Evolutionary conservation across 1,284 basidiomycete species (phyloP).

Genomic region (Ganoderma multipileum): DNA sequence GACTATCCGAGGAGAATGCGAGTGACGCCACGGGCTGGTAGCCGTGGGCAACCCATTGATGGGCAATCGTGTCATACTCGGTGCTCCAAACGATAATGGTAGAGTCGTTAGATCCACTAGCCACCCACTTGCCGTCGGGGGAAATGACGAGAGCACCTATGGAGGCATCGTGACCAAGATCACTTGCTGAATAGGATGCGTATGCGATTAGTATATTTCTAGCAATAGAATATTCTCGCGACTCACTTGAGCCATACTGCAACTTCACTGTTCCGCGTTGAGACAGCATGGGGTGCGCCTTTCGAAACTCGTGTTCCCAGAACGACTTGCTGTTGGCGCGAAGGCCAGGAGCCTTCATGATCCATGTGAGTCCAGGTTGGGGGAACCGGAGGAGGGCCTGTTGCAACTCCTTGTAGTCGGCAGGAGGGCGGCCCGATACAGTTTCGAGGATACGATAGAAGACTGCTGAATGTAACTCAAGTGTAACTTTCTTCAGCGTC

Average conservation of each 20-base stretch:
- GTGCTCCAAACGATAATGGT: background rate
- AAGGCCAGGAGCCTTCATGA: background rate
- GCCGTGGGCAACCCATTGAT: background rate
- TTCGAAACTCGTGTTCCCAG: background rate
- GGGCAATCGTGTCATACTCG: background rate
- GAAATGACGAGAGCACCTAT: background rate
- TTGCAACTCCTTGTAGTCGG: background rate
- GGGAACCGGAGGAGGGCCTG: background rate
- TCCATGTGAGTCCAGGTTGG: background rate
- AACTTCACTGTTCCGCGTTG: background rate
- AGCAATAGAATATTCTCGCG: background rate
- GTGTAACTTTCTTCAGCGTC: background rate
- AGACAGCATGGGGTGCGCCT: no score
- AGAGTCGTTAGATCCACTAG: background rate
- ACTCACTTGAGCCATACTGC: background rate
- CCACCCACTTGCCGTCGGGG: background rate
- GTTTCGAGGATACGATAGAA: background rate
- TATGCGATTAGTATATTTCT: background rate
- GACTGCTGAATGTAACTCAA: background rate
- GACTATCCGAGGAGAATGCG: background rate
- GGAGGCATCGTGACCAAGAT: background rate
- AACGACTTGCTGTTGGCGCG: background rate
- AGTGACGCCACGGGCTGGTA: background rate
- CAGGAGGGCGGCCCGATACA: no score
- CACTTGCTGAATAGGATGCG: background rate